Conservation (phyloP, 2,329 filamentous ascomycete species). For the Diaporthe ampelina region DNA sequence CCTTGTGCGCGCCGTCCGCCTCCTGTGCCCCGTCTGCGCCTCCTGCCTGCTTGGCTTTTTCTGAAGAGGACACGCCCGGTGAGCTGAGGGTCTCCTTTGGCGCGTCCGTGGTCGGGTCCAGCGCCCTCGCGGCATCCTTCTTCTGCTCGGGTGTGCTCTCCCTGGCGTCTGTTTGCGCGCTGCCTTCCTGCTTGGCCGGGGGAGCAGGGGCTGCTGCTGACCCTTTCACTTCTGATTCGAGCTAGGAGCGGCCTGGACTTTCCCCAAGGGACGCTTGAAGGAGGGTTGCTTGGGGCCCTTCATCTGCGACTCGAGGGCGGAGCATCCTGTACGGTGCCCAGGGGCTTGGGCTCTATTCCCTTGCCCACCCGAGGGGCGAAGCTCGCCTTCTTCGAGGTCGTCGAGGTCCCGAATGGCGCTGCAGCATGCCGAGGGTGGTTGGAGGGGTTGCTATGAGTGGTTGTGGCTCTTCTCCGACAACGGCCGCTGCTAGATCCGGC, state of each 20-base stretch:
- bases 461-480: constrained; percentile 46
- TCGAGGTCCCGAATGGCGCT: constrained; percentile 55
- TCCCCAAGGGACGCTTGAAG: constrained; percentile 44
- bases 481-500: constrained; percentile 53
- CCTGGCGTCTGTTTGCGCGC: neutral
- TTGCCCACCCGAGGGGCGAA: constrained; percentile 72
- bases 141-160: constrained; percentile 39
- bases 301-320: constrained; percentile 42
- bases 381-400: constrained; percentile 54
- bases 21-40: neutral
- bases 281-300: constrained; percentile 43
- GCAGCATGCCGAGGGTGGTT: constrained; percentile 43
- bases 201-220: neutral
- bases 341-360: constrained; percentile 67
- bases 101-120: constrained; percentile 37
- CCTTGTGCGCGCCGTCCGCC: constrained; percentile 46
- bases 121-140: constrained; percentile 38
- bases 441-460: constrained; percentile 43
- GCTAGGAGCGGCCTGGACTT: constrained; percentile 12
- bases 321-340: constrained; percentile 40
- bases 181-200: neutral
- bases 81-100: constrained; percentile 39
- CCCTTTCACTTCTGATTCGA: constrained; percentile 6
- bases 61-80: constrained; percentile 37
- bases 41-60: constrained; percentile 42